Evolutionary conservation across 2,329 filamentous ascomycete species (phyloP), one percentile per base, ranked within the genome.

Genomic region (Coleophoma crateriformis): DNA sequence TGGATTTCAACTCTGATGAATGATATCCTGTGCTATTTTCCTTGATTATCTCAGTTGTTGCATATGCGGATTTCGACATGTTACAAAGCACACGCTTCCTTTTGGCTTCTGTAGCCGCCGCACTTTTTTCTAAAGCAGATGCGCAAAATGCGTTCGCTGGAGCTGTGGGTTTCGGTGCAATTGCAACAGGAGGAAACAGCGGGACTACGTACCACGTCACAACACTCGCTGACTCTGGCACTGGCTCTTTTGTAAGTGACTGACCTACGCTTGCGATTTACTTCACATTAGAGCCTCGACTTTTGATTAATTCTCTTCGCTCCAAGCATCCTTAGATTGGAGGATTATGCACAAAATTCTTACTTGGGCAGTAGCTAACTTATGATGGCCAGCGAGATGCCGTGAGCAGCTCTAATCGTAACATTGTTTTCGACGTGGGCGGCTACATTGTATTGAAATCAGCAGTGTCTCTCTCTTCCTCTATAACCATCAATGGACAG

Each of bases 131-230:
- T 14, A 17, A 14, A 1, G 13, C 35, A 17, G 13, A n/a, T 42
- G 17, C 40, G 20, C 40, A 42, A 14, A 19, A 42, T 42, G 72
- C 73, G 33, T 76, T 76, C 52, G 67, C 71, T 1, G 72, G 73
- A 22, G 73, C 72, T 6, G 68, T 74, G 54, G 72, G 72, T 7
- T 75, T 75, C 51, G 73, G 73, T 13, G 66, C 67, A 33, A 65
- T 70, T 43, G 71, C 73, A 13, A 68, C 69, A 4, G 72, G 73
- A 19, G 72, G 73, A 7, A 67, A 68, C 32, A 62, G 65, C 34
- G 72, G 72, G 27, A 67, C 66, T 4, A 66, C 69, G 3, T 73
- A 73, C 53, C 59, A 70, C 12, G 72, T 76, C 8, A 70, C 67
- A 14, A 76, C 69, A 49, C 64, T 76, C 10, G 63, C 70, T 39